Evolutionary conservation across 1,284 basidiomycete genomes (phyloP), one percentile per base, ranked within the genome.

Genomic region (Coniferiporia weirii): DNA sequence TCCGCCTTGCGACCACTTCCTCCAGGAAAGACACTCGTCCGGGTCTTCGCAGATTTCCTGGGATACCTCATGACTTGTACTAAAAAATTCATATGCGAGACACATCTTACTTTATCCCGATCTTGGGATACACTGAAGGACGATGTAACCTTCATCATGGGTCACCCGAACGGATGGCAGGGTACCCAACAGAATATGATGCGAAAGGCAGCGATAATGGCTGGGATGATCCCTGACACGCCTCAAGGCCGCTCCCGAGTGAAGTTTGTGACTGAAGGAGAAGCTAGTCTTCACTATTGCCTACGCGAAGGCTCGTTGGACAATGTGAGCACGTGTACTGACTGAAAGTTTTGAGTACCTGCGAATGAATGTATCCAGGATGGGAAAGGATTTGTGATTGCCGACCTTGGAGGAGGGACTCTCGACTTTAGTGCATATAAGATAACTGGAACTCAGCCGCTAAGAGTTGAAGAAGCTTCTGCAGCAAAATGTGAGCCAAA

Each of bases 31-130:
- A 71, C 70, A 0, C 72, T 75, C 0, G 65, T 77, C 0, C 74
- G 79, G 15, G 73, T 85, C 47, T 75, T 81, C 35, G 73, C 76
- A 0, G 84, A 85, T 62, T 83, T 82, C 61, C 67, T 84, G 52
- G 63, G 60, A 0, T 85, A 85, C 58, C 68, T 85, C 1, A 75
- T 71, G 52, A 34, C 65, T 1, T 82, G 81, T 57, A 72, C 78
- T 0, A 67, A 71, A 17, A 71, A 66, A 4, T 84, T 76, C 62
- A 81, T 85, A 54, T 65, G 71, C 44, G 79, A 83, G 36, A 75
- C 75, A 0, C 76, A 81, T 56, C 70, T 73, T 0, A 74, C 71
- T 38, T 80, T 82, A 0, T 60, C 62, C 3, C 66, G 61, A 15
- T 58, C 78, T n/a, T 78, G 75, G 76, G 59, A 59, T 20, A 73